Conservation (phyloP, 2,329 filamentous ascomycete genomes). For the Biscogniauxia sp. region DNA sequence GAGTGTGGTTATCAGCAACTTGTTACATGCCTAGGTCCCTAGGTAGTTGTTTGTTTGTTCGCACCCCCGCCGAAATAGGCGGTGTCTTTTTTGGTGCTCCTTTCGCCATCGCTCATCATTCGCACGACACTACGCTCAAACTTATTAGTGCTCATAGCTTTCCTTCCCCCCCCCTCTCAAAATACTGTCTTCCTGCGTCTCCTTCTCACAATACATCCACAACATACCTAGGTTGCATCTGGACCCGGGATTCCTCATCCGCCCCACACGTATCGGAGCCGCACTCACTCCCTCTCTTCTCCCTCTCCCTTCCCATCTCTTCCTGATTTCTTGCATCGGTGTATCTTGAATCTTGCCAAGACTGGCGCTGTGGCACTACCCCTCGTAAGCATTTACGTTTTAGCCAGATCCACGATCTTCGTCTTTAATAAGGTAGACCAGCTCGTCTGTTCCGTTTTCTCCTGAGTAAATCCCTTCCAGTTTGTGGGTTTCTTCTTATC, state of each 20-base stretch:
- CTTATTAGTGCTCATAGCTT: slow-evolving; percentile 8
- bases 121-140: slow-evolving; percentile 18
- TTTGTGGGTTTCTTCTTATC: slow-evolving; percentile 2
- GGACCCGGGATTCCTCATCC: background rate
- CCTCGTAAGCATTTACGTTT: slow-evolving; percentile 13
- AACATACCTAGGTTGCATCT: too few relatives aligned
- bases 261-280: background rate
- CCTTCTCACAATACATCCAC: too few relatives aligned
- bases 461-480: slow-evolving; percentile 3
- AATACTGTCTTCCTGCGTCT: background rate
- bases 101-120: slow-evolving; percentile 24
- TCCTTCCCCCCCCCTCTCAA: background rate
- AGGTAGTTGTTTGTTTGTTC: slow-evolving; percentile 9
- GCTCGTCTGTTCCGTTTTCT: slow-evolving; percentile 7
- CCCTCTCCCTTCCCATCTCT: background rate
- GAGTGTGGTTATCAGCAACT: slow-evolving; percentile 19
- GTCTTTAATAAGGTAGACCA: slow-evolving; percentile 13
- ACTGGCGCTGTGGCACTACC: slow-evolving; percentile 4
- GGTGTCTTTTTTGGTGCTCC: slow-evolving; percentile 2
- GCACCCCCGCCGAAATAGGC: slow-evolving; percentile 1
- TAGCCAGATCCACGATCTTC: slow-evolving; percentile 23
- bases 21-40: too few relatives aligned
- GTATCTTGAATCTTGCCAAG: slow-evolving; percentile 4
- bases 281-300: slow-evolving; percentile 6
- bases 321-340: background rate